Evolutionary conservation across 208 protist genomes (phyloP).

Genomic region (Acanthamoeba royreba): DNA sequence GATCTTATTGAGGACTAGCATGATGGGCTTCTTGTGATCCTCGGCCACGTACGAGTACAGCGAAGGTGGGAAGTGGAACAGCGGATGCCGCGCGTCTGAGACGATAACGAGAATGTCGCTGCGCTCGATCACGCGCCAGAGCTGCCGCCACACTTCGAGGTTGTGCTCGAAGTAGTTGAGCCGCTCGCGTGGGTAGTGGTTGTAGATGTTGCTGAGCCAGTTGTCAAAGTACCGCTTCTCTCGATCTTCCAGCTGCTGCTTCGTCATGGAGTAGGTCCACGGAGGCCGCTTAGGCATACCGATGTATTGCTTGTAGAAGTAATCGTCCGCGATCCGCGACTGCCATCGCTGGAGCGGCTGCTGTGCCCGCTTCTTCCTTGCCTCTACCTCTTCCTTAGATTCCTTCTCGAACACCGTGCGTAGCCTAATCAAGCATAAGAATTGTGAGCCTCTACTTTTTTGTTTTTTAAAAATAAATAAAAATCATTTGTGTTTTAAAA

Average conservation of each 20-base stretch:
- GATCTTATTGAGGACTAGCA: slow-evolving; percentile 94
- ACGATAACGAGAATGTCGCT: slow-evolving; percentile 94
- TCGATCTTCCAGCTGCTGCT: slow-evolving; percentile 48
- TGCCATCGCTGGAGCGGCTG: slow-evolving; percentile 48
- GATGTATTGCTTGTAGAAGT: slow-evolving; percentile 29
- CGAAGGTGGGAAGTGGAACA: slow-evolving; percentile 91
- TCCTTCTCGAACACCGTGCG: slow-evolving; percentile 72
- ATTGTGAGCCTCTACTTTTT: not conserved
- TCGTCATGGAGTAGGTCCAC: slow-evolving; percentile 61
- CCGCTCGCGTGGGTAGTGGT: slow-evolving; percentile 52
- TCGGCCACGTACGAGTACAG: slow-evolving; percentile 89
- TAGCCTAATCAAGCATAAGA: slow-evolving; percentile 32
- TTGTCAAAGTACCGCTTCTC: slow-evolving; percentile 68
- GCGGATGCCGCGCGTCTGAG: slow-evolving; percentile 91
- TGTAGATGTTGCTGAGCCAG: slow-evolving; percentile 66
- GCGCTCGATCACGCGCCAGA: slow-evolving; percentile 95
- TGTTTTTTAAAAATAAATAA: no score
- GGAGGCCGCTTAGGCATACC: slow-evolving; percentile 69
- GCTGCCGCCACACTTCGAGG: slow-evolving; percentile 96
- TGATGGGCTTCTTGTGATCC: slow-evolving; percentile 85
- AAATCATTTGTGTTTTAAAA: no score
- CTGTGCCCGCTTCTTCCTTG: slow-evolving; percentile 44
- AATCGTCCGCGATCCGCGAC: not conserved
- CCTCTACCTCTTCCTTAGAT: slow-evolving; percentile 56
- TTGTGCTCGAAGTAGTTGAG: slow-evolving; percentile 95